Conservation (phyloP, 495 filamentous ascomycete species). For the Penicillium manginii region DNA sequence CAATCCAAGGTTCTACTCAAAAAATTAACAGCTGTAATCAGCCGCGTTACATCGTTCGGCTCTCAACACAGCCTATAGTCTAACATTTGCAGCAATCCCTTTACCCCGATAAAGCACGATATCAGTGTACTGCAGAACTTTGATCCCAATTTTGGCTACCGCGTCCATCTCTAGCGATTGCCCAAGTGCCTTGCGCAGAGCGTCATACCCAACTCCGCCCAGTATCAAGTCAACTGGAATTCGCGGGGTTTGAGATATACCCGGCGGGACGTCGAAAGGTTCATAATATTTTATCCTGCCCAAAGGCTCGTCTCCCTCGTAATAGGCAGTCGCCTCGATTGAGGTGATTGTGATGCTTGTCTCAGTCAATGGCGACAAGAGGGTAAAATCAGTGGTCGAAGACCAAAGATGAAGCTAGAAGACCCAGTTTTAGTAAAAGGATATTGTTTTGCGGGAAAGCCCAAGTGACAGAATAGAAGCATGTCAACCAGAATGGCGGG, state of each 20-base stretch:
- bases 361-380: conserved; percentile 74
- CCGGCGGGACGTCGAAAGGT: conserved; percentile 79
- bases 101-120: conserved; percentile 69
- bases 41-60: background rate
- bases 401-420: conserved; percentile 75
- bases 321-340: conserved; percentile 82
- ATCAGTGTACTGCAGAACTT: conserved; percentile 73
- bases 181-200: conserved; percentile 80
- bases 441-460: no score
- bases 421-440: conserved; percentile 48
- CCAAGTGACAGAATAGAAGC: no score
- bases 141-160: conserved; percentile 69
- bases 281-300: conserved; percentile 74
- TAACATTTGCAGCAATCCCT: conserved; percentile 75
- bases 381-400: conserved; percentile 81
- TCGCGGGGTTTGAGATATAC: conserved; percentile 66
- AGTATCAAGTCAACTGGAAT: conserved; percentile 81
- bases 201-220: conserved; percentile 79
- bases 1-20: background rate
- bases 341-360: conserved; percentile 74
- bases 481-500: no score
- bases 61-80: conserved; percentile 44
- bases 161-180: conserved; percentile 78
- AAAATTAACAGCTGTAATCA: background rate
- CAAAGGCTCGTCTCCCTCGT: conserved; percentile 75